These are phyloP conservation scores for Patellaria atrata DNA, from an alignment of 495 filamentous ascomycete genomes.

Conservation along the genomic window DNA sequence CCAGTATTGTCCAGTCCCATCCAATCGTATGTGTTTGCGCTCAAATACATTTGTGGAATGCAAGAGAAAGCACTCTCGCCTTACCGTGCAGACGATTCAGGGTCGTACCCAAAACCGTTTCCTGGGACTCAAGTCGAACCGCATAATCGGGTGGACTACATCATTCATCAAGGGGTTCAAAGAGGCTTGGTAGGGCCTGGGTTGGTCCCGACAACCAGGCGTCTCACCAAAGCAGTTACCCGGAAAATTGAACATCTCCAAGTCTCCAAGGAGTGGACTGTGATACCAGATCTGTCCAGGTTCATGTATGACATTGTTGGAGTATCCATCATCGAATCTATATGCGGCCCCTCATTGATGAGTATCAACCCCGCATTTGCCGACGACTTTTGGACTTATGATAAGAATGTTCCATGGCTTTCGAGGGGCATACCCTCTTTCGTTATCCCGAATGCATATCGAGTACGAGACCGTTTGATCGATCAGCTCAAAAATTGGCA, in stretches of 20 bases:
- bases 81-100: constrained; percentile 12
- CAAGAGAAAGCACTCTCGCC: constrained; percentile 1
- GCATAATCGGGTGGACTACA: constrained; percentile 12
- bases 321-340: constrained; percentile 5
- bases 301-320: constrained; percentile 4
- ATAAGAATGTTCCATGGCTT: constrained; percentile 3
- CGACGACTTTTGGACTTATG: constrained; percentile 5
- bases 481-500: constrained; percentile 6
- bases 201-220: constrained; percentile 2
- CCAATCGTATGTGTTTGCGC: constrained; percentile 5
- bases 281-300: constrained; percentile 8
- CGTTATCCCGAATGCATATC: constrained; percentile 6
- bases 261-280: too few species aligned
- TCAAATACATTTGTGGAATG: constrained; percentile 13
- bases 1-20: not conserved
- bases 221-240: not conserved
- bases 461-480: constrained; percentile 3
- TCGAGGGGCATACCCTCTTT: constrained; percentile 8
- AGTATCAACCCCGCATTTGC: constrained; percentile 12
- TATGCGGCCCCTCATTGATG: constrained; percentile 9
- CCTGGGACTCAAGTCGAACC: constrained; percentile 9
- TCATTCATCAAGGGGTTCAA: constrained; percentile 10
- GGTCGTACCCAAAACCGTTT: constrained; percentile 4
- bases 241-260: too few species aligned
- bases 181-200: constrained; percentile 7